Base-by-base conservation (phyloP, 345 rosid genomes). In the Sisymbrium altissimum region DNA sequence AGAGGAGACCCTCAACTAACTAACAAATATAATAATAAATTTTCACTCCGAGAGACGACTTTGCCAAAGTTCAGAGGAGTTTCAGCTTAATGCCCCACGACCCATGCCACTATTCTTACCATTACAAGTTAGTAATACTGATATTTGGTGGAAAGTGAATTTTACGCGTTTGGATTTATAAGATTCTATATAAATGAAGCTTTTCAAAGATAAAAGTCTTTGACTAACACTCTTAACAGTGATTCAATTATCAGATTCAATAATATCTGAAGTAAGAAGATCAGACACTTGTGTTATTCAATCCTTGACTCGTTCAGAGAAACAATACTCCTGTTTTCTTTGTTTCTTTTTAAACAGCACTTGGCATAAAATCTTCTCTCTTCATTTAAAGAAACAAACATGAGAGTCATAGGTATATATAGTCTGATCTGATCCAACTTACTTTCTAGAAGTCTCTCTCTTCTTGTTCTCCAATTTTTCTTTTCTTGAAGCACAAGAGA, bases 1-100 rank as follows among this genome's bases (percentile, higher is more conserved):
- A 52, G 36, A 18, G 23, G 12, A 70, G 53, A 50, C 41, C 49
- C 25, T 39, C 66, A 46, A 61, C 76, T 39, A 63, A 29, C 25
- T 36, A 61, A 72, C 25, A 13, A 8, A 43, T 38, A 30, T 23
- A 3, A 21, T 43, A 18, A 15, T 15, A 29, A 4, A 15, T 7
- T 5, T 29, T 12, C 19, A 25, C 14, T 39, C 38, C 17, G n/a
- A 66, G n/a, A 15, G 32, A 59, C 29, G 29, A n/a, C 23, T 32
- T 30, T 6, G 18, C 39, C 39, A 54, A n/a, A 29, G 13, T 7
- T 29, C 3, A 14, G 11, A 21, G 7, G 30, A 1, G 3, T 29
- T 54, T n/a, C 21, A 55, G 39, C 39, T 23, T 25, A 25, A 15
- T 32, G 35, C 35, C 43, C 43, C 43, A 39, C 1, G 14, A 39